Percentiles rank a stretch among this genome's conserved stretches.
These are phyloP conservation scores for Deakozyma indianensis DNA, from an alignment of 805 yeast species.

Conservation along the genomic window DNA sequence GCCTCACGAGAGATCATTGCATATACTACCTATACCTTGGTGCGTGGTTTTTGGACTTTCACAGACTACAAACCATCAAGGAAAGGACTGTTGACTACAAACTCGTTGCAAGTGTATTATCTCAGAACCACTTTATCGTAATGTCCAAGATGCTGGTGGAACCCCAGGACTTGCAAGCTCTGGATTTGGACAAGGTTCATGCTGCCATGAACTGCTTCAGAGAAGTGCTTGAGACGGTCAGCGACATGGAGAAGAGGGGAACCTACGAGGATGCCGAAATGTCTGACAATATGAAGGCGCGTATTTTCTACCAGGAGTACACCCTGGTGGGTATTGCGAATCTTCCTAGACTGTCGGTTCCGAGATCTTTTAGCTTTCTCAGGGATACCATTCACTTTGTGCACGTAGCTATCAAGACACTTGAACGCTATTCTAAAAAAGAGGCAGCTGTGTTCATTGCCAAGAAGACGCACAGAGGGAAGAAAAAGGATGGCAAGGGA, in stretches of 20 bases:
- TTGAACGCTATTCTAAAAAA: conserved; percentile 51
- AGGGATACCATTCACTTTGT: conserved; percentile 49
- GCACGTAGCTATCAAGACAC: conserved; percentile 47
- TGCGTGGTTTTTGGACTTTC: conserved; percentile 60
- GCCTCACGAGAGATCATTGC: conserved; percentile 14
- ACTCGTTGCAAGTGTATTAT: conserved; percentile 30
- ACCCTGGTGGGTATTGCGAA: conserved; percentile 40
- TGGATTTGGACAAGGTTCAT: conserved; percentile 42
- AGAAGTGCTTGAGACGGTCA: conserved; percentile 37
- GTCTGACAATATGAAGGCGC: conserved; percentile 46
- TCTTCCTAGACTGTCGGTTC: conserved; percentile 50
- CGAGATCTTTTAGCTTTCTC: conserved; percentile 48
- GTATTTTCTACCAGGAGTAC: conserved; percentile 55
- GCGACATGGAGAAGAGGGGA: conserved; percentile 27
- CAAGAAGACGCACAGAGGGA: conserved; percentile 27
- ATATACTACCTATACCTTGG: conserved; percentile 42
- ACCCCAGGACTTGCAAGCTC: background rate
- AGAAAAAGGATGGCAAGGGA: conserved; percentile 7
- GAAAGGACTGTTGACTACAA: conserved; percentile 18
- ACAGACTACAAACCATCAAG: conserved; percentile 10
- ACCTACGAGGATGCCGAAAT: conserved; percentile 34
- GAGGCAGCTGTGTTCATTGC: conserved; percentile 36
- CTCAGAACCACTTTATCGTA: conserved; percentile 45
- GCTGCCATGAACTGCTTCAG: conserved; percentile 55
- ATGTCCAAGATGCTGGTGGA: conserved; percentile 15